Conservation (phyloP, 805 yeast genomes). For the Starmerella sirachaensis region DNA sequence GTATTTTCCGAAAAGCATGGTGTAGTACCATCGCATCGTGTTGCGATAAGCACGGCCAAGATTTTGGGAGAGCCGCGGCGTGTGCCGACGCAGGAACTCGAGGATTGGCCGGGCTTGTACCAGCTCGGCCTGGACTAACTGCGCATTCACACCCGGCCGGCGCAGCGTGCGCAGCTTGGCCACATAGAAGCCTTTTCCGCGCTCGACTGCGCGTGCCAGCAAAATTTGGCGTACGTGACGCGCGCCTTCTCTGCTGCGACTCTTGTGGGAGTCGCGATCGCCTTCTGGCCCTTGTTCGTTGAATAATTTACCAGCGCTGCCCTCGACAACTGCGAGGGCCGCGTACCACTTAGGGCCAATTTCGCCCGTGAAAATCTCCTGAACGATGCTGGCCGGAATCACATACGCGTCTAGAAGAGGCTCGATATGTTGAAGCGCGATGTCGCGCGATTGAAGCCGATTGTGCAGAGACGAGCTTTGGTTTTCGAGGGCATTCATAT, state of each 20-base stretch:
- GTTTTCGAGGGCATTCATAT: slow-evolving; percentile 48
- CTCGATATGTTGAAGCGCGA: slow-evolving; percentile 42
- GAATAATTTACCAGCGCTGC: slow-evolving; percentile 10
- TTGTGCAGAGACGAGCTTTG: slow-evolving; percentile 40
- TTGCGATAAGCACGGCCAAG: slow-evolving; percentile 67
- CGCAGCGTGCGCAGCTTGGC: slow-evolving; percentile 56
- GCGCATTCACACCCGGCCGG: slow-evolving; percentile 55
- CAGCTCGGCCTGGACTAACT: slow-evolving; percentile 56
- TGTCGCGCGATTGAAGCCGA: slow-evolving; percentile 38
- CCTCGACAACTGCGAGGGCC: slow-evolving; percentile 21
- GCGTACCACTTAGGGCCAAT: slow-evolving; percentile 49
- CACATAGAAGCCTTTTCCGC: slow-evolving; percentile 60
- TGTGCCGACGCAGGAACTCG: slow-evolving; percentile 42
- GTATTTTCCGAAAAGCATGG: slow-evolving; percentile 48
- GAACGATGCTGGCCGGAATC: slow-evolving; percentile 60
- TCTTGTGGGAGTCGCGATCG: too few relatives aligned
- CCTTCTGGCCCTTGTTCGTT: background rate
- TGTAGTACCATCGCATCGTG: slow-evolving; percentile 92
- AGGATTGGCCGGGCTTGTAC: slow-evolving; percentile 51
- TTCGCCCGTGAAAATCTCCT: slow-evolving; percentile 45
- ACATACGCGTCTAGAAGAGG: slow-evolving; percentile 68
- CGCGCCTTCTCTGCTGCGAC: too few relatives aligned
- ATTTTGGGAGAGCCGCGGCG: slow-evolving; percentile 55
- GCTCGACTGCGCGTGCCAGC: slow-evolving; percentile 53
- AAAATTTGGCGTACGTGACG: slow-evolving; percentile 32